phyloP scores from a whole-genome alignment of 2,329 filamentous ascomycete genomes.

The Aureobasidium sp. region DNA sequence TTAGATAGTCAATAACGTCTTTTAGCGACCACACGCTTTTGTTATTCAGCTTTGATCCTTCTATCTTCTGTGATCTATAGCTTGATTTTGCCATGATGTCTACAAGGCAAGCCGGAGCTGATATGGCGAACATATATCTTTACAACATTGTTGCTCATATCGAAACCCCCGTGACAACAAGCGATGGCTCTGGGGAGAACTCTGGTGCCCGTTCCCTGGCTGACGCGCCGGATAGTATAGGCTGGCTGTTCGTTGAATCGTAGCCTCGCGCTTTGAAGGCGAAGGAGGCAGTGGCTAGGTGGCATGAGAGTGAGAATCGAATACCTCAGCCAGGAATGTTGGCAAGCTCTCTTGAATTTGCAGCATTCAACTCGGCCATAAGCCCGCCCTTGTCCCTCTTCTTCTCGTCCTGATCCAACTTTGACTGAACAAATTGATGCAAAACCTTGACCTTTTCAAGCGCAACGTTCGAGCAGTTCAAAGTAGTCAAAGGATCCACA shows the following conservation, averaged over 20 bases:
- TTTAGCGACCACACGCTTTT: background rate
- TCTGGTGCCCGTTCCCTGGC: background rate
- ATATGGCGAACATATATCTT: background rate
- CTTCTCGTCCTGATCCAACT: constrained; percentile 70
- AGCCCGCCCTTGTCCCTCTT: constrained; percentile 71
- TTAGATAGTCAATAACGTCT: background rate
- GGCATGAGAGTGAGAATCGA: background rate
- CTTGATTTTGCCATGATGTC: background rate
- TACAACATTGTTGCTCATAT: background rate
- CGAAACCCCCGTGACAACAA: background rate
- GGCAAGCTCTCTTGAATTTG: constrained; percentile 61
- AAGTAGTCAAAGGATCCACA: constrained; percentile 69
- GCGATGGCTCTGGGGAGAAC: background rate
- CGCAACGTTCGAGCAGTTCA: constrained; percentile 70
- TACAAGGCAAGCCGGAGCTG: background rate
- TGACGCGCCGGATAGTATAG: background rate
- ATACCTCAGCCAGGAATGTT: constrained; percentile 17
- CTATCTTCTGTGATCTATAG: background rate
- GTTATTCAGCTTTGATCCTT: background rate
- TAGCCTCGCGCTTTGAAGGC: background rate
- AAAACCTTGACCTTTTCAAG: constrained; percentile 75
- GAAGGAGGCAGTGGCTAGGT: background rate
- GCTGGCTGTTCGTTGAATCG: background rate
- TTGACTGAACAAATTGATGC: constrained; percentile 63
- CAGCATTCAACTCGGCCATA: constrained; percentile 70